Evolutionary conservation across 257 asterid species (phyloP), one percentile per base, ranked within the genome.

Genomic region (Pogostemon cablin): DNA sequence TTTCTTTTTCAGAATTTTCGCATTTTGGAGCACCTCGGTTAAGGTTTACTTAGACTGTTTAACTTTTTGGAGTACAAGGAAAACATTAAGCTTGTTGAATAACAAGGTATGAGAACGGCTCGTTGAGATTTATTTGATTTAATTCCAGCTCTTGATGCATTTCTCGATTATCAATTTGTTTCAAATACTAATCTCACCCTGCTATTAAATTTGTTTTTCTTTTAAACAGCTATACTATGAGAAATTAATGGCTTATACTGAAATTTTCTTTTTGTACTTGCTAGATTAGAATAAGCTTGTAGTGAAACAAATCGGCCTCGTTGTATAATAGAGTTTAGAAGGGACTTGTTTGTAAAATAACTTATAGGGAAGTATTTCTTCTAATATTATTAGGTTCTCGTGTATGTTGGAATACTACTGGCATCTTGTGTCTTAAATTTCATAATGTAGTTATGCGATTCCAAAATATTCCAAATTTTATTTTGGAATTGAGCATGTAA

Each of bases 21-120:
- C 78, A 69, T 50, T 50, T 59, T 70, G 79, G 78, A 80, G 81
- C 76, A 49, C 52, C 49, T 72, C 53, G 42, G 72, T 65, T 63
- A 44, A 73, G 77, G 57, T 70, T 68, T 78, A 70, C 57, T 32
- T 73, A 25, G 47, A 74, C 69, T 60, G 59, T 78, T 62, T 81
- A 60, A 44, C 43, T 44, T 80, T 77, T 85, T 79, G 82, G 75
- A 77, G 87, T 74, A 72, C 65, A 71, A 65, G 62, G 81, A 77
- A 67, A 68, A 69, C 63, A 70, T 58, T 76, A 10, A 37, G 70
- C 79, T 79, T 75, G 65, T 75, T 66, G 67, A 65, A 72, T 72
- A 71, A 61, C 79, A 60, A 78, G 79, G 73, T 70, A 74, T 57
- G 76, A 42, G 80, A 75, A 68, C 76, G 67, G 43, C 60, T 77